These are phyloP conservation scores for Capronia epimyces DNA, from an alignment of 2,329 filamentous ascomycete genomes.

Conservation along the genomic window DNA sequence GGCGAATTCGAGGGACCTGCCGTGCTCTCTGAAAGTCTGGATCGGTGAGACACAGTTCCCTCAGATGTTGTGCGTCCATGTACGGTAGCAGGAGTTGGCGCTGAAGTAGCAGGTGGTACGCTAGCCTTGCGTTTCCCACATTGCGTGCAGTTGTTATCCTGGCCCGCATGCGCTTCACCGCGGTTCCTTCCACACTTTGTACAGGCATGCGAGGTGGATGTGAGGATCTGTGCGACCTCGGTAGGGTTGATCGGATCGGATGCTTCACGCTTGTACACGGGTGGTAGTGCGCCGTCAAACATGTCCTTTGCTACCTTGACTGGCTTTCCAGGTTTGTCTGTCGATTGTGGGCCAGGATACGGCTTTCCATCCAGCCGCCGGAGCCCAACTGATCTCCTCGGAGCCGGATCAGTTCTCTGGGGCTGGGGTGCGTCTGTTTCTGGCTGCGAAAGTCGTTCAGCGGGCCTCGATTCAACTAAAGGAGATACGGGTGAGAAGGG, in stretches of 20 bases:
- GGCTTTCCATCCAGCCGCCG: conserved; percentile 25
- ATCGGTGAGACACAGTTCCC: conserved; percentile 12
- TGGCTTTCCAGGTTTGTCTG: conserved; percentile 18
- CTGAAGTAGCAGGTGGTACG: neutral
- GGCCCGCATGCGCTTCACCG: conserved; percentile 7
- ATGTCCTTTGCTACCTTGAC: conserved; percentile 30
- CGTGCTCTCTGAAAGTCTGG: conserved; percentile 14
- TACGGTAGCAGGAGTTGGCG: neutral
- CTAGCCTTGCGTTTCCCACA: conserved; percentile 23
- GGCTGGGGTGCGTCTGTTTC: conserved; percentile 10
- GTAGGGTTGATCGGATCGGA: conserved; percentile 10
- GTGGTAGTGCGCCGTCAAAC: conserved; percentile 27
- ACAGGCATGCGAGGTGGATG: conserved; percentile 9
- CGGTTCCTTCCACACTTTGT: conserved; percentile 20
- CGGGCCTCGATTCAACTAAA: conserved; percentile 9
- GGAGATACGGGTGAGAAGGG: conserved; percentile 27
- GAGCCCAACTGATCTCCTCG: conserved; percentile 16
- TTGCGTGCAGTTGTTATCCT: conserved; percentile 17
- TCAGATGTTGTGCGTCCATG: conserved; percentile 14
- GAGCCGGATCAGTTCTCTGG: conserved; percentile 15
- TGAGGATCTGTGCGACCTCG: conserved; percentile 3
- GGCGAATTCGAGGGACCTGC: conserved; percentile 17
- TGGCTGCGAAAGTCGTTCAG: conserved; percentile 10
- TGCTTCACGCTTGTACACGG: conserved; percentile 24
- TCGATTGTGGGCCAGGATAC: conserved; percentile 9